These are phyloP conservation scores for Phaeolepiota aurea DNA, from an alignment of 768 basidiomycete species.

Conservation along the genomic window DNA sequence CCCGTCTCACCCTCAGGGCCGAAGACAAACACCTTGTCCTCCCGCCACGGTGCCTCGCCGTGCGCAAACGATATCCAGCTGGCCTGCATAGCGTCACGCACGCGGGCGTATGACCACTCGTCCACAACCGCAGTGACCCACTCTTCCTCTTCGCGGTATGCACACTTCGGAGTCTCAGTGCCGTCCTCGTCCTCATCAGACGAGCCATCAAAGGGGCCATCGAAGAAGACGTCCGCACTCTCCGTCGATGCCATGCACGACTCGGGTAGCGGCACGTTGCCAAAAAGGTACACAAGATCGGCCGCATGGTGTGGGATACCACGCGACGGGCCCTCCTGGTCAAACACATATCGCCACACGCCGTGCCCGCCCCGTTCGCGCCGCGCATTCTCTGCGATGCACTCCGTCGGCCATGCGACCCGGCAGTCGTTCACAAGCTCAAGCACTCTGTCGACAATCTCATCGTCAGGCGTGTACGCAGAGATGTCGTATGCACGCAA, in stretches of 20 bases:
- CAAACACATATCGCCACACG: slow-evolving; percentile 80
- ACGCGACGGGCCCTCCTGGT: slow-evolving; percentile 66
- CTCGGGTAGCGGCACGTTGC: slow-evolving; percentile 55
- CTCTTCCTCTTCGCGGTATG: slow-evolving; percentile 20
- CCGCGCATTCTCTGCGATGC: slow-evolving; percentile 42
- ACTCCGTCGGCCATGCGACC: slow-evolving; percentile 72
- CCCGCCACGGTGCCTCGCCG: slow-evolving; percentile 65
- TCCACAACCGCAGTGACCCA: slow-evolving; percentile 58
- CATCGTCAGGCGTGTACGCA: slow-evolving; percentile 50
- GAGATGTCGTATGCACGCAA: slow-evolving; percentile 69
- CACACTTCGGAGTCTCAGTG: slow-evolving; percentile 8
- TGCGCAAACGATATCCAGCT: slow-evolving; percentile 71
- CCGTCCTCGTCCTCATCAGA: slow-evolving; percentile 27
- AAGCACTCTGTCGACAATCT: slow-evolving; percentile 59
- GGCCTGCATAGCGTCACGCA: slow-evolving; percentile 65
- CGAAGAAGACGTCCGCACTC: slow-evolving; percentile 16
- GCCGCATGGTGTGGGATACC: slow-evolving; percentile 62
- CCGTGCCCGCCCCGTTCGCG: slow-evolving; percentile 43
- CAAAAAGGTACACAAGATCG: slow-evolving; percentile 74
- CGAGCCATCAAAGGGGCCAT: slow-evolving; percentile 14
- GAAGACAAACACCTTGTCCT: slow-evolving; percentile 67
- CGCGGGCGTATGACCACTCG: slow-evolving; percentile 55
- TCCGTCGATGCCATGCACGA: slow-evolving; percentile 11
- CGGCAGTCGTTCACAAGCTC: slow-evolving; percentile 71
- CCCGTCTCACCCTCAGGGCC: slow-evolving; percentile 80